These are phyloP conservation scores for Galerina marginata DNA, from an alignment of 768 basidiomycete genomes.

Conservation along the genomic window DNA sequence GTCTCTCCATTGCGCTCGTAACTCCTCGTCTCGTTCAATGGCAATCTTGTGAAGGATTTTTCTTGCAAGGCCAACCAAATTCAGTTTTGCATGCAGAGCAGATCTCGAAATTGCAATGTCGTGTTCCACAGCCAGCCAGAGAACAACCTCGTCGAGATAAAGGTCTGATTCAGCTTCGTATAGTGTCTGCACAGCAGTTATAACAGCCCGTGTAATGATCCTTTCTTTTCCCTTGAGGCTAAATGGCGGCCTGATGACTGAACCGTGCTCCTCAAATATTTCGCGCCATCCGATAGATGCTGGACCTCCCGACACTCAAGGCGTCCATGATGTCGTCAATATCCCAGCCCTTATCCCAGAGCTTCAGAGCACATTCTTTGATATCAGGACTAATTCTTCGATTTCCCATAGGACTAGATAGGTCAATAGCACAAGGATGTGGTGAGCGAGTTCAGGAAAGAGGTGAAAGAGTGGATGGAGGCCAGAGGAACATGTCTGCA, in stretches of 20 bases:
- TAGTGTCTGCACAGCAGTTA: slow-evolving; percentile 2
- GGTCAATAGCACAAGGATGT: too few relatives aligned
- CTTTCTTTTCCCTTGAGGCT: neutral
- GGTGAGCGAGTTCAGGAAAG: too few relatives aligned
- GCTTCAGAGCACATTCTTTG: too few relatives aligned
- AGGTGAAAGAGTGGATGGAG: too few relatives aligned
- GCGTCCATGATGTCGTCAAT: neutral
- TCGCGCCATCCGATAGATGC: neutral
- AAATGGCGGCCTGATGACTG: neutral
- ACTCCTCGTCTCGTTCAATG: slow-evolving; percentile 21
- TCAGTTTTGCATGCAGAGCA: slow-evolving; percentile 62
- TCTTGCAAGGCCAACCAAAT: slow-evolving; percentile 70
- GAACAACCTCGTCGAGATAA: slow-evolving; percentile 27
- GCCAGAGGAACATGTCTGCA: too few relatives aligned
- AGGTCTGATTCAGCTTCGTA: slow-evolving; percentile 17
- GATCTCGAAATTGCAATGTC: slow-evolving; percentile 24
- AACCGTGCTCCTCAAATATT: neutral
- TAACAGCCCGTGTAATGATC: neutral
- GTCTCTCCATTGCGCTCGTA: neutral
- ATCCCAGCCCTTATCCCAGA: too few relatives aligned
- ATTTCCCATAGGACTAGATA: too few relatives aligned
- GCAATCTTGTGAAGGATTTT: slow-evolving; percentile 55
- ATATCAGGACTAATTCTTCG: too few relatives aligned
- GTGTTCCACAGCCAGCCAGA: slow-evolving; percentile 27
- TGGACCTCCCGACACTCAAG: neutral